Conservation (phyloP, 208 protist species). For the Leishmania major region DNA sequence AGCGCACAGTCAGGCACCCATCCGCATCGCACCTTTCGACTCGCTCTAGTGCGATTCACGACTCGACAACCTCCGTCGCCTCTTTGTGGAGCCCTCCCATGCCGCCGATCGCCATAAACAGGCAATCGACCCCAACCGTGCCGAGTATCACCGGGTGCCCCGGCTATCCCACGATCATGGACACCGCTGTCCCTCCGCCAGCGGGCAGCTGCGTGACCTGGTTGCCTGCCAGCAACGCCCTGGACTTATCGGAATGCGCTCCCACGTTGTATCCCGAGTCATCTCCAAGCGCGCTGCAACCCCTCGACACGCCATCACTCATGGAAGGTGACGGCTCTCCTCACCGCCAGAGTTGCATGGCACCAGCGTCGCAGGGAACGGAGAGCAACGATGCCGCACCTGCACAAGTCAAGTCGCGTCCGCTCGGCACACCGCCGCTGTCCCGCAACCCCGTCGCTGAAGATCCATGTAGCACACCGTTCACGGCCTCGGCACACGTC, state of each 20-base stretch:
- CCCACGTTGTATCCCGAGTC: background rate
- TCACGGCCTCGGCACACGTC: background rate
- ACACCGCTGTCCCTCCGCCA: constrained; percentile 10
- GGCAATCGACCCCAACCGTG: background rate
- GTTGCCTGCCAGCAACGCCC: constrained; percentile 7
- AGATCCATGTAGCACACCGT: too few species aligned
- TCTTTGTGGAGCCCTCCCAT: constrained; percentile 2
- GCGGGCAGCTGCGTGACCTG: constrained; percentile 11
- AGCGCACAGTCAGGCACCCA: background rate
- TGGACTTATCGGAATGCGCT: background rate
- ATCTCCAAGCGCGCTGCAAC: background rate
- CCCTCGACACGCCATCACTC: background rate
- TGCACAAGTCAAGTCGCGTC: background rate
- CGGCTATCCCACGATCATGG: constrained; percentile 13
- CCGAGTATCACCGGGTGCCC: background rate
- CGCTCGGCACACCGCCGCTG: background rate
- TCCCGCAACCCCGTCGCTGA: too few species aligned
- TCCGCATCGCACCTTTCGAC: background rate
- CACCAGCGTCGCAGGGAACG: background rate
- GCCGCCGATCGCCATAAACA: background rate
- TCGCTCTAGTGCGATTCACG: background rate
- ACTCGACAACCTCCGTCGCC: background rate
- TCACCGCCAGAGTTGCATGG: background rate
- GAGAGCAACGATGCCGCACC: background rate
- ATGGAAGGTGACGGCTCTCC: background rate